Conservation (phyloP, 192 early-diverging fungal genomes). For the Coemansia aciculifera region DNA sequence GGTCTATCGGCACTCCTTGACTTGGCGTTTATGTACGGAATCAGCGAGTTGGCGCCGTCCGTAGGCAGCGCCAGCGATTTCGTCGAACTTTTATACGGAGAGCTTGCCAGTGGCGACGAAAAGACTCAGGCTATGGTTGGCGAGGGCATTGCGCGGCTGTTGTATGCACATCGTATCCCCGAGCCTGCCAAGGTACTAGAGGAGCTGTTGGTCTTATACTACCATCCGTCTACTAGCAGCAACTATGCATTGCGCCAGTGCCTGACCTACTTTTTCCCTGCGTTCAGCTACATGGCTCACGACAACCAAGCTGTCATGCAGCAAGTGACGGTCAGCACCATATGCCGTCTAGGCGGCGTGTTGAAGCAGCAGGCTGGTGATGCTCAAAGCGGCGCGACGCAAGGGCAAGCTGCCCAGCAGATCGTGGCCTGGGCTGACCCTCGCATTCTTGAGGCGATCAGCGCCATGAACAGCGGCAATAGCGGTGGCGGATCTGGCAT, state of each 20-base stretch:
- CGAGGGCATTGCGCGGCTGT: slow-evolving; percentile 77
- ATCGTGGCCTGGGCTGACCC: slow-evolving; percentile 79
- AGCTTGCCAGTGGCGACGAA: slow-evolving; percentile 60
- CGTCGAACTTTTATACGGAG: slow-evolving; percentile 56
- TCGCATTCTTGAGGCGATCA: slow-evolving; percentile 60
- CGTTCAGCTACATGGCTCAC: slow-evolving; percentile 73
- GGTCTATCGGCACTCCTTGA: slow-evolving; percentile 68
- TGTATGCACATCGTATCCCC: slow-evolving; percentile 57
- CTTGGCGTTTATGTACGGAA: slow-evolving; percentile 54
- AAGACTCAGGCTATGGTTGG: slow-evolving; percentile 69
- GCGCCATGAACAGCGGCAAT: slow-evolving; percentile 22
- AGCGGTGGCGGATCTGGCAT: not conserved
- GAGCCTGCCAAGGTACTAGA: slow-evolving; percentile 59
- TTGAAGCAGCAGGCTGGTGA: slow-evolving; percentile 40
- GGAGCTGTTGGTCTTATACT: slow-evolving; percentile 78
- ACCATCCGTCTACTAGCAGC: slow-evolving; percentile 65
- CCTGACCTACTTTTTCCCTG: slow-evolving; percentile 87
- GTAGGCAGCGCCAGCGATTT: slow-evolving; percentile 47
- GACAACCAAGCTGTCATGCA: slow-evolving; percentile 71
- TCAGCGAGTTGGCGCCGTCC: slow-evolving; percentile 44
- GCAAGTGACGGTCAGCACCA: slow-evolving; percentile 54
- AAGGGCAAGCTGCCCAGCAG: slow-evolving; percentile 68
- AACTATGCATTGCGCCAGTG: slow-evolving; percentile 80
- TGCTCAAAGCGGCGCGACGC: slow-evolving; percentile 30
- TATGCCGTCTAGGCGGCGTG: slow-evolving; percentile 38